Conservation (phyloP, 225 moss, liverwort and hornwort genomes). For the Marchantia polymorpha region DNA sequence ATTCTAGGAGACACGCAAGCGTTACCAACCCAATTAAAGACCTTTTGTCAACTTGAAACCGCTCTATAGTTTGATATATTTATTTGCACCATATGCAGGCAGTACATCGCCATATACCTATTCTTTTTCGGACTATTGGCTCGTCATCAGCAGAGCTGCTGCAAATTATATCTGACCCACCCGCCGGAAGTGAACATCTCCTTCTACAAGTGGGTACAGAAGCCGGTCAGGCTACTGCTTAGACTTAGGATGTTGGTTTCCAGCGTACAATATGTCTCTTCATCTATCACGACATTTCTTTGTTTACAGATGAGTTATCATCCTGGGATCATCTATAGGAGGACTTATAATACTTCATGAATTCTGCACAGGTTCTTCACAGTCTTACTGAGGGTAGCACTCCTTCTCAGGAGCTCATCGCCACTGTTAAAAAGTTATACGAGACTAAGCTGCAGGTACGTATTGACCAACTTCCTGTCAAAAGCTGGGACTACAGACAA, state of each 20-base stretch:
- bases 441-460: constrained; percentile 86
- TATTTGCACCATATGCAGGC: constrained; percentile 58
- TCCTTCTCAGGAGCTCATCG: constrained; percentile 81
- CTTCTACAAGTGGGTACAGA: constrained; percentile 51
- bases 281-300: neutral
- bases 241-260: neutral
- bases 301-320: neutral
- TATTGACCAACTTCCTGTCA: no score
- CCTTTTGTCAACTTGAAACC: neutral
- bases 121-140: constrained; percentile 91
- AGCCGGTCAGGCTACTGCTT: neutral
- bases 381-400: constrained; percentile 90
- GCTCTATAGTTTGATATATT: neutral
- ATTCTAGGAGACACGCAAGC: no score
- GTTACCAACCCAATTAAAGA: no score
- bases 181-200: constrained; percentile 85
- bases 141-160: constrained; percentile 90
- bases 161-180: constrained; percentile 89
- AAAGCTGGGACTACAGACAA: no score
- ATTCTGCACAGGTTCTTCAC: constrained; percentile 69
- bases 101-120: constrained; percentile 89
- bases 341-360: neutral
- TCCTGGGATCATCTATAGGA: neutral
- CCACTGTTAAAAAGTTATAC: constrained; percentile 86
- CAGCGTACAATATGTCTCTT: neutral